These are phyloP conservation scores for Rubroboletus satanas DNA, from an alignment of 768 basidiomycete species.

Conservation along the genomic window DNA sequence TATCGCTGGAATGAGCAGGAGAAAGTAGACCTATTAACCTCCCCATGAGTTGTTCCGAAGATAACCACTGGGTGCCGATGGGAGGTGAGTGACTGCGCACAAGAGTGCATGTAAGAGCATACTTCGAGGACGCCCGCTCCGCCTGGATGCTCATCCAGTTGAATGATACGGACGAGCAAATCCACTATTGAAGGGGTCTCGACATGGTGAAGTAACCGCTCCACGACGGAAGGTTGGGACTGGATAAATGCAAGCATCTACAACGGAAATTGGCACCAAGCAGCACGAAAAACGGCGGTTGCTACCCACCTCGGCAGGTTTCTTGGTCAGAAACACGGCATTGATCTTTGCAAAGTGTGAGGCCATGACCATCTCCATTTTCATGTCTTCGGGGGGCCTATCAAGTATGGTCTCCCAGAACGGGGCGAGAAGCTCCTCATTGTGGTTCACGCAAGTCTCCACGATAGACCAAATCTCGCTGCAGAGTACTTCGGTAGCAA, in stretches of 20 bases:
- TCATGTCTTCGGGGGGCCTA: conserved; percentile 79
- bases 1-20: conserved; percentile 65
- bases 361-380: conserved; percentile 80
- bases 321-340: conserved; percentile 81
- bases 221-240: conserved; percentile 74
- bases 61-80: conserved; percentile 70
- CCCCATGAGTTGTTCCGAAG: conserved; percentile 76
- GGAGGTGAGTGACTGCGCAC: conserved; percentile 27
- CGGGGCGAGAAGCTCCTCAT: conserved; percentile 68
- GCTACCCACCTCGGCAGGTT: conserved; percentile 75
- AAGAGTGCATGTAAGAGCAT: conserved; percentile 40
- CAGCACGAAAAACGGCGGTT: conserved; percentile 13
- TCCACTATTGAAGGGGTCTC: conserved; percentile 91
- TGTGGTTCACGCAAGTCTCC: conserved; percentile 76
- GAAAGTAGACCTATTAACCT: conserved; percentile 80
- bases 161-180: conserved; percentile 83
- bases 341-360: conserved; percentile 95
- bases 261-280: conserved; percentile 14
- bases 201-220: conserved; percentile 79
- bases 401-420: conserved; percentile 93
- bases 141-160: conserved; percentile 79
- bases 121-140: conserved; percentile 86
- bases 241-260: conserved; percentile 94
- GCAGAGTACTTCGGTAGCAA: conserved; percentile 92
- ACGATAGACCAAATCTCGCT: conserved; percentile 95